Evolutionary conservation across 176 grass and related monocot species (phyloP).

Genomic region (Ensete glaucum): DNA sequence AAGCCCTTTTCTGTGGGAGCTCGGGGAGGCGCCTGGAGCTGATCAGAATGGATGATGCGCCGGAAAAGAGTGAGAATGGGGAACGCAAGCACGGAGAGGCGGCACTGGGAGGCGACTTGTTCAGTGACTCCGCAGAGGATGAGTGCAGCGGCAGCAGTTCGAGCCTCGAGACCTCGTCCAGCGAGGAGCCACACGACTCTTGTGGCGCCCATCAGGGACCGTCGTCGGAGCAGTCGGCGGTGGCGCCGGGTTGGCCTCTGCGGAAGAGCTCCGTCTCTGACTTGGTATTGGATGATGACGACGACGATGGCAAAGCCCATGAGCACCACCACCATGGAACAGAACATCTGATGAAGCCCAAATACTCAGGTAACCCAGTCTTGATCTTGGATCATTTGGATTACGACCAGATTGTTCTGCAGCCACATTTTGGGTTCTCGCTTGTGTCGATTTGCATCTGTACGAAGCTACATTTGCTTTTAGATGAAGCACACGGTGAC

Average conservation of each 20-base stretch:
- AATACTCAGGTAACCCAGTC: constrained; percentile 3
- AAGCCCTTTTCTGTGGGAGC: not conserved
- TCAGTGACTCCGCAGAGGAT: constrained; percentile 40
- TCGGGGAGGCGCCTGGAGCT: constrained; percentile 18
- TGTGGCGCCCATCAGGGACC: not conserved
- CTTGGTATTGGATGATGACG: not conserved
- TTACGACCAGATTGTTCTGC: too few relatives aligned
- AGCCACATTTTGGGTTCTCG: too few relatives aligned
- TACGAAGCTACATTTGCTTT: not conserved
- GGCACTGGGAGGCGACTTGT: constrained; percentile 11
- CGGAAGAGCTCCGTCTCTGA: constrained; percentile 14
- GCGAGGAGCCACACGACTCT: constrained; percentile 10
- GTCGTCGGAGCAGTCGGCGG: constrained; percentile 18
- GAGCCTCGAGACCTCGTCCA: constrained; percentile 55
- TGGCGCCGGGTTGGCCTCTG: constrained; percentile 22
- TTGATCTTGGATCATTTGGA: too few relatives aligned
- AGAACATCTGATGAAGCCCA: constrained; percentile 1
- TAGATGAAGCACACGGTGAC: not conserved
- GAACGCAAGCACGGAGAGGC: not conserved
- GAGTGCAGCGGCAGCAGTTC: constrained; percentile 39
- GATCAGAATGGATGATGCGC: not conserved
- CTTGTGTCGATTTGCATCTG: not conserved
- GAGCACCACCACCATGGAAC: constrained; percentile 7
- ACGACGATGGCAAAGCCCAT: not conserved
- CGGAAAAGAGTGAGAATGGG: not conserved